These are phyloP conservation scores for Trichosanthes truncata DNA, from an alignment of 306 rosid species.

Conservation along the genomic window DNA sequence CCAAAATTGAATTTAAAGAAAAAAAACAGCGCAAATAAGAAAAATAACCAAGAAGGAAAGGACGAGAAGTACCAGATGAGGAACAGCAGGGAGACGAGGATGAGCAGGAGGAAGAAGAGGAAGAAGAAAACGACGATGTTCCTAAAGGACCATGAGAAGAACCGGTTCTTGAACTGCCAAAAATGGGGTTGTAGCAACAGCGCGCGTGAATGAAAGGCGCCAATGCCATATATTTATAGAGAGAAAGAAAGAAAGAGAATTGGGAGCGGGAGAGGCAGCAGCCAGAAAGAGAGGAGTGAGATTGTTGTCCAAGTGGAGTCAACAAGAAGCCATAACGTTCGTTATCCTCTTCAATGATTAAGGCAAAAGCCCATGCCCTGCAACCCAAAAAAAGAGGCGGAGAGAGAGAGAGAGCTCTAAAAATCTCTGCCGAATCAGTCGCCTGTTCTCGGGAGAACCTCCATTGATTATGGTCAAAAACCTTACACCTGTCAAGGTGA, in stretches of 20 bases:
- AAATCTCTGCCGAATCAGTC: background rate
- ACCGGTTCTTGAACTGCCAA: slow-evolving; percentile 17
- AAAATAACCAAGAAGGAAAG: background rate
- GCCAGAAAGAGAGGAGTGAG: background rate
- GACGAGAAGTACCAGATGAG: slow-evolving; percentile 22
- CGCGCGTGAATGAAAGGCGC: slow-evolving; percentile 35
- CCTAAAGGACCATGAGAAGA: slow-evolving; percentile 9
- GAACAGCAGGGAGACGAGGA: slow-evolving; percentile 20
- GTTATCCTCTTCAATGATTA: background rate
- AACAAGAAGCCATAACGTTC: background rate
- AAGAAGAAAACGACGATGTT: slow-evolving; percentile 14
- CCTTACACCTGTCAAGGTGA: background rate
- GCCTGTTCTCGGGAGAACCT: background rate
- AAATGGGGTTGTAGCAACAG: slow-evolving; percentile 19
- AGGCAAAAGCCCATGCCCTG: background rate
- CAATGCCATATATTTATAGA: slow-evolving; percentile 26
- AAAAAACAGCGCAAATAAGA: background rate
- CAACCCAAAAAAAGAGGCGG: background rate
- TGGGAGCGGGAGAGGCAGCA: background rate
- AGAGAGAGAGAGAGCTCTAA: background rate
- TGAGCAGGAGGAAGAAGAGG: slow-evolving; percentile 18
- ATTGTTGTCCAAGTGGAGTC: background rate
- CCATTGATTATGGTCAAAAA: background rate
- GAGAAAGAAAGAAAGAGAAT: background rate
- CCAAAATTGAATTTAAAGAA: background rate